phyloP scores from a whole-genome alignment of 2,329 filamentous ascomycete genomes.

The Hyphodiscus sp. region DNA sequence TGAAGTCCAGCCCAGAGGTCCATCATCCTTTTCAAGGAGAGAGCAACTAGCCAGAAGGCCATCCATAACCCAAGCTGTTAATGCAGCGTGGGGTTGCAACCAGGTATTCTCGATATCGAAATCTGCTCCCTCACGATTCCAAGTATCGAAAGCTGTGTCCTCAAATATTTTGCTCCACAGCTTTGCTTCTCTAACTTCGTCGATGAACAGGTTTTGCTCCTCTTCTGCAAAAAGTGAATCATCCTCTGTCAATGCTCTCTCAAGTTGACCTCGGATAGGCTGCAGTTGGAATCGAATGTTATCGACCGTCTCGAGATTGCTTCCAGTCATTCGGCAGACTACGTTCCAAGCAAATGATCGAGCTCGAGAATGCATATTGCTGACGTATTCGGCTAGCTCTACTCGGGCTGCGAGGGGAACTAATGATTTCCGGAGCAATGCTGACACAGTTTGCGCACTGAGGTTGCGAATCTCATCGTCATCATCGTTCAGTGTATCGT shows the following conservation, averaged over 20 bases:
- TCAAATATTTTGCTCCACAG: slow-evolving; percentile 52
- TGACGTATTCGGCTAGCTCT: slow-evolving; percentile 11
- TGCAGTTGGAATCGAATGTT: slow-evolving; percentile 14
- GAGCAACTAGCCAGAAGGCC: slow-evolving; percentile 8
- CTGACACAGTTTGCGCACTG: slow-evolving; percentile 15
- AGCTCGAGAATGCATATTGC: slow-evolving; percentile 1
- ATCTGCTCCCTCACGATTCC: not conserved
- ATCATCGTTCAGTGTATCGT: slow-evolving; percentile 78
- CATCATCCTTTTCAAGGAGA: slow-evolving; percentile 43
- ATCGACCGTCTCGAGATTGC: not conserved
- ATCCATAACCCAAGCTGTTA: slow-evolving; percentile 40
- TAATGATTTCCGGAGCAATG: slow-evolving; percentile 42
- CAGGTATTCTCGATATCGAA: not conserved
- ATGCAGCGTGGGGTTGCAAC: not conserved
- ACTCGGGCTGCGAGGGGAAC: slow-evolving; percentile 15
- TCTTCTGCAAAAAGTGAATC: slow-evolving; percentile 77
- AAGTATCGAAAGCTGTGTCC: slow-evolving; percentile 10
- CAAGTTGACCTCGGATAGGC: slow-evolving; percentile 36
- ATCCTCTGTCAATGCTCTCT: slow-evolving; percentile 45
- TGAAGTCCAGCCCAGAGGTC: slow-evolving; percentile 66
- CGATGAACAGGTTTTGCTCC: slow-evolving; percentile 90
- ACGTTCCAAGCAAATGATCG: slow-evolving; percentile 7
- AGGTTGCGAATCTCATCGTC: slow-evolving; percentile 78
- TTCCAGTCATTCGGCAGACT: slow-evolving; percentile 19
- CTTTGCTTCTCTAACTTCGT: slow-evolving; percentile 67